phyloP scores from a whole-genome alignment of 169 alveolate species.

The Sarcocystis neurona region DNA sequence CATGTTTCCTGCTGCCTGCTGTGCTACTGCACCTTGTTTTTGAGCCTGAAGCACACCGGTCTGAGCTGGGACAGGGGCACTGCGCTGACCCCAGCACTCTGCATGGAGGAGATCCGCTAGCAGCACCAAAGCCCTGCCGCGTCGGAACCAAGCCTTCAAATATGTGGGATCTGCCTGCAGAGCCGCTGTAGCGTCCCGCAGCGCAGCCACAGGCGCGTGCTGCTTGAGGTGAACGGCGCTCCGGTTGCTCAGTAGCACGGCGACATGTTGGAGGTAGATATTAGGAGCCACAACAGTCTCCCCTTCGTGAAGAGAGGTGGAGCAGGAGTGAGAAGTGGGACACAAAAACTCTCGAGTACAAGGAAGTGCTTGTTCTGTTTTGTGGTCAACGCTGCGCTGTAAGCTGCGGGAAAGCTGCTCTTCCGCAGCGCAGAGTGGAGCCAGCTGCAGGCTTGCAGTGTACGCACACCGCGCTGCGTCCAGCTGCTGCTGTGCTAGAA shows the following conservation, averaged over 20 bases:
- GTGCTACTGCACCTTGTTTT: no score
- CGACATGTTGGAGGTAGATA: background rate
- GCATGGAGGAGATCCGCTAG: background rate
- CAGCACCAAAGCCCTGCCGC: background rate
- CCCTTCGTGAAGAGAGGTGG: no score
- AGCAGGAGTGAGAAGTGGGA: background rate
- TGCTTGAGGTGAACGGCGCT: background rate
- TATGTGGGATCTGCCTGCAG: background rate
- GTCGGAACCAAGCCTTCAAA: background rate
- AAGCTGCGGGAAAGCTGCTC: no score
- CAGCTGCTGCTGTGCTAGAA: background rate
- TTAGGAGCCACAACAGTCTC: no score
- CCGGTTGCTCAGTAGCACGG: background rate
- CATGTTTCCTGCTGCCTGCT: no score
- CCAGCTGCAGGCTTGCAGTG: slow-evolving; percentile 12
- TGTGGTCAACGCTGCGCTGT: no score
- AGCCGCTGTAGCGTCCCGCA: background rate
- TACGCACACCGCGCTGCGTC: background rate
- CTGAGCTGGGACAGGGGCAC: no score
- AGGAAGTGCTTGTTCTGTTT: no score
- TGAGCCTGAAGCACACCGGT: no score
- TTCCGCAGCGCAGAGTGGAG: no score
- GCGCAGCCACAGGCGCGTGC: background rate
- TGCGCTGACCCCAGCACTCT: no score
- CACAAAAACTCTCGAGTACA: background rate